Evolutionary conservation across 257 asterid species (phyloP).

Genomic region (Henckelia pumila): DNA sequence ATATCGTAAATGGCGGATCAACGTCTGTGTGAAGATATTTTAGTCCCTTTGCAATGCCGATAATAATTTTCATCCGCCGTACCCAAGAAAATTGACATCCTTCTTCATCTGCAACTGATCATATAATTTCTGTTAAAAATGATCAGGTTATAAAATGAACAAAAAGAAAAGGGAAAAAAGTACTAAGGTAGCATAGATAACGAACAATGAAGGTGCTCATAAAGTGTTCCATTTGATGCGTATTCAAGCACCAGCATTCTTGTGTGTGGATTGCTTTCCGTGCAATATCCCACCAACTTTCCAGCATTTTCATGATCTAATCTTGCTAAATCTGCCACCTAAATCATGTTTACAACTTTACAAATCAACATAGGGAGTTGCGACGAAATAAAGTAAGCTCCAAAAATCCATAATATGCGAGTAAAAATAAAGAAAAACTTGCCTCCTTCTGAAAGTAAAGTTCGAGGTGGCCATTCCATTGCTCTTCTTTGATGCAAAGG

Average conservation of each 20-base stretch:
- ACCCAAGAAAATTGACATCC: slow-evolving; percentile 86
- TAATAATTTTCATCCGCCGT: slow-evolving; percentile 65
- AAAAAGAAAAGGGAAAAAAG: not conserved
- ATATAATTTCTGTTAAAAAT: slow-evolving; percentile 21
- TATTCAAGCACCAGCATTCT: slow-evolving; percentile 92
- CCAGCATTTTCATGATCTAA: slow-evolving; percentile 79
- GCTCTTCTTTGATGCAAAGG: slow-evolving; percentile 70
- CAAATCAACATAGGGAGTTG: slow-evolving; percentile 11
- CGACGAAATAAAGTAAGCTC: not conserved
- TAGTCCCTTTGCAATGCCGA: slow-evolving; percentile 78
- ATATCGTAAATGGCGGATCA: slow-evolving; percentile 59
- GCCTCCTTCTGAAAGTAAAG: slow-evolving; percentile 90
- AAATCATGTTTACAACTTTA: slow-evolving; percentile 12
- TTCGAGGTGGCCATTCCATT: slow-evolving; percentile 76
- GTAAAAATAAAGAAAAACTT: not conserved
- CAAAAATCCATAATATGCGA: slow-evolving; percentile 4
- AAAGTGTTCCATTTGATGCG: slow-evolving; percentile 88
- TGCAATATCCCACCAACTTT: slow-evolving; percentile 75
- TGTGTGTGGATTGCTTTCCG: slow-evolving; percentile 67
- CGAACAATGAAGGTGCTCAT: slow-evolving; percentile 88
- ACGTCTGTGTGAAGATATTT: slow-evolving; percentile 73
- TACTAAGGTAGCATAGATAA: slow-evolving; percentile 2
- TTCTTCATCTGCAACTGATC: slow-evolving; percentile 63
- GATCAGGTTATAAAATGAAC: slow-evolving; percentile 9
- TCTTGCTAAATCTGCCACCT: slow-evolving; percentile 85